phyloP scores from a whole-genome alignment of 768 basidiomycete species.

The Boletus rubescentipes region DNA sequence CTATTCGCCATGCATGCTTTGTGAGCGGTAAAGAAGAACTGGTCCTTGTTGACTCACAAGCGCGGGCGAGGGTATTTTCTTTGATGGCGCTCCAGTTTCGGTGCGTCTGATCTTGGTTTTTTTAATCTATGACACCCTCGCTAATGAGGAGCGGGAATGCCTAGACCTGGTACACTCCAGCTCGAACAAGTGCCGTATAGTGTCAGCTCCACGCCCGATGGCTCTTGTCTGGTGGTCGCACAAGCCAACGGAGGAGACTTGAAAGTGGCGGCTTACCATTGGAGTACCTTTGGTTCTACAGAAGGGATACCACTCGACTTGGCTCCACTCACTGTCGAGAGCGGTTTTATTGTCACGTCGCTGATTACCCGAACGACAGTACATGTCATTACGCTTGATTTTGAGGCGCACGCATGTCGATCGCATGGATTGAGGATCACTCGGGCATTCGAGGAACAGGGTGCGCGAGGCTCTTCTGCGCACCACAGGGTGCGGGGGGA shows the following conservation, averaged over 20 bases:
- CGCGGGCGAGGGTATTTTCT: slow-evolving; percentile 50
- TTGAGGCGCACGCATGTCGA: slow-evolving; percentile 27
- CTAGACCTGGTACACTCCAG: slow-evolving; percentile 46
- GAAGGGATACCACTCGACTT: slow-evolving; percentile 44
- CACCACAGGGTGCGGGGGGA: not conserved
- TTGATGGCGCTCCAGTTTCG: slow-evolving; percentile 44
- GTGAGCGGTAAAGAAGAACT: slow-evolving; percentile 53
- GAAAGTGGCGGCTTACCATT: slow-evolving; percentile 47
- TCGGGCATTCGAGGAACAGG: slow-evolving; percentile 50
- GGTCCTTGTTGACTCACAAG: slow-evolving; percentile 44
- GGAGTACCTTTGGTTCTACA: slow-evolving; percentile 54
- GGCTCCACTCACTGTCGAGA: slow-evolving; percentile 22
- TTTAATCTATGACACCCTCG: not conserved
- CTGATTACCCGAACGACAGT: slow-evolving; percentile 41
- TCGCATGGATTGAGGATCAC: slow-evolving; percentile 54
- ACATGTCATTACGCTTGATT: slow-evolving; percentile 44
- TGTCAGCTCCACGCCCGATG: slow-evolving; percentile 50
- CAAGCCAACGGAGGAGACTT: slow-evolving; percentile 18
- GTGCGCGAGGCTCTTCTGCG: slow-evolving; percentile 14
- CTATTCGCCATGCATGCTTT: slow-evolving; percentile 42
- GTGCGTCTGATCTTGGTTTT: not conserved
- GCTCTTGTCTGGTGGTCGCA: slow-evolving; percentile 47
- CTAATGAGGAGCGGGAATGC: not conserved
- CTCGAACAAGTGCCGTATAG: slow-evolving; percentile 34
- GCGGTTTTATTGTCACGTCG: slow-evolving; percentile 41